Base-by-base conservation (phyloP, 108 stramenopile genomes). In the Epithemia pelagica region DNA sequence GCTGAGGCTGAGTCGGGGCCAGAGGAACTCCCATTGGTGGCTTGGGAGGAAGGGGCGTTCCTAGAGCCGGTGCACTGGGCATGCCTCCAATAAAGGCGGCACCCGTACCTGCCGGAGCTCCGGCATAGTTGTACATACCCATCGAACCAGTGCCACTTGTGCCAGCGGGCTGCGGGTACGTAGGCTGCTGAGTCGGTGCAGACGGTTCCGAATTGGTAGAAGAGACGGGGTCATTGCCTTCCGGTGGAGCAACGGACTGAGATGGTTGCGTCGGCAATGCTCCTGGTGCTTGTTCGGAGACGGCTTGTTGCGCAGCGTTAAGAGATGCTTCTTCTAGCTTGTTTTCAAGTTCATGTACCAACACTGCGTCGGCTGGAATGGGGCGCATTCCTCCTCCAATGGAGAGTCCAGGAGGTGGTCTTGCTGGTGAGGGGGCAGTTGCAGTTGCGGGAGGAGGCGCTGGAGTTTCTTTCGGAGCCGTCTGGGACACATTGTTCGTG, bases 331-430 rank as follows among this genome's bases (percentile, higher is more conserved):
- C 69, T 64, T 90, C 88, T 23, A 90, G 78, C 74, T 85, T 90
- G 62, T 79, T 85, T 70, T 94, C 92, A 21, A 94, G 73, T 58
- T 94, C 92, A 56, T 89, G 84, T 20, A 90, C 92, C 65, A 85
- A 65, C 62, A 90, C 86, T 28, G 85, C 86, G 68, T 84, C 82
- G 23, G 86, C 76, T 25, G 91, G 91, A 81, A 92, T 90, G 29
- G 87, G 88, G 22, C 89, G 92, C 87, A 94, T 89, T 0, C 79
- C 83, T n/a, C 79, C 79, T 58, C 25, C 26, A 62, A 84, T 74
- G 28, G 86, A 84, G 57, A 94, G 76, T 28, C 92, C 92, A 2
- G 92, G 92, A 29, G 92, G 92, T 21, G 92, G 92, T 23, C 92
- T 75, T 8, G 92, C 87, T 0, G 92, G 89, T 56, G 89, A 90